phyloP scores from a whole-genome alignment of 306 rosid genomes.

The Abrus precatorius region DNA sequence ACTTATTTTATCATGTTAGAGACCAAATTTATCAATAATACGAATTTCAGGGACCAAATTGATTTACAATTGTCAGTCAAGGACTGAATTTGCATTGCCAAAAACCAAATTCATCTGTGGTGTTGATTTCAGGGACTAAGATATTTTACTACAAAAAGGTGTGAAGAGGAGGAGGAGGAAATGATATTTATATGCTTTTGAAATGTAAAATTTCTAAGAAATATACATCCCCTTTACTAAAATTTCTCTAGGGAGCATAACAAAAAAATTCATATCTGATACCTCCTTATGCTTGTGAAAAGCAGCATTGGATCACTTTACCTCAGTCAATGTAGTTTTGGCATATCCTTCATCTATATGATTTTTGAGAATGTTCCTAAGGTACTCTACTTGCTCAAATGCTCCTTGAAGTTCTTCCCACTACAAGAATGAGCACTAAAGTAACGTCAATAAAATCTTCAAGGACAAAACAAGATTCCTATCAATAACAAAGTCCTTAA shows the following conservation, averaged over 20 bases:
- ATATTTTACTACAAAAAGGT: not conserved
- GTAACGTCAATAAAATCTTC: slow-evolving; percentile 9
- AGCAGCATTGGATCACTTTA: slow-evolving; percentile 29
- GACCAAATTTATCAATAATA: not conserved
- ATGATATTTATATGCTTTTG: slow-evolving; percentile 23
- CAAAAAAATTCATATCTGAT: slow-evolving; percentile 24
- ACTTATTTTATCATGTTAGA: not conserved
- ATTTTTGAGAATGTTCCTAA: slow-evolving; percentile 71
- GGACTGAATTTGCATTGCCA: not conserved
- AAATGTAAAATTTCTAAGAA: slow-evolving; percentile 38
- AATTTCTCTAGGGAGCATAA: slow-evolving; percentile 25
- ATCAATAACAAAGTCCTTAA: slow-evolving; percentile 10
- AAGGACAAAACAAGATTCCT: not conserved
- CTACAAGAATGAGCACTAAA: slow-evolving; percentile 54
- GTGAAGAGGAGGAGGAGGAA: too few relatives aligned
- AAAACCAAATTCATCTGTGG: not conserved
- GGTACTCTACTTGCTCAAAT: slow-evolving; percentile 68
- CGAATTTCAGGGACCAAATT: not conserved
- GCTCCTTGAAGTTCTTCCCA: slow-evolving; percentile 91
- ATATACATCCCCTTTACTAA: slow-evolving; percentile 36
- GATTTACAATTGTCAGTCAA: not conserved
- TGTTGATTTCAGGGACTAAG: not conserved
- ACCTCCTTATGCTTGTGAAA: slow-evolving; percentile 28
- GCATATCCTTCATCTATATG: slow-evolving; percentile 48
- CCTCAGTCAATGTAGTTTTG: slow-evolving; percentile 40